Base-by-base conservation (phyloP, 768 basidiomycete genomes). In the Rickenella mellea region DNA sequence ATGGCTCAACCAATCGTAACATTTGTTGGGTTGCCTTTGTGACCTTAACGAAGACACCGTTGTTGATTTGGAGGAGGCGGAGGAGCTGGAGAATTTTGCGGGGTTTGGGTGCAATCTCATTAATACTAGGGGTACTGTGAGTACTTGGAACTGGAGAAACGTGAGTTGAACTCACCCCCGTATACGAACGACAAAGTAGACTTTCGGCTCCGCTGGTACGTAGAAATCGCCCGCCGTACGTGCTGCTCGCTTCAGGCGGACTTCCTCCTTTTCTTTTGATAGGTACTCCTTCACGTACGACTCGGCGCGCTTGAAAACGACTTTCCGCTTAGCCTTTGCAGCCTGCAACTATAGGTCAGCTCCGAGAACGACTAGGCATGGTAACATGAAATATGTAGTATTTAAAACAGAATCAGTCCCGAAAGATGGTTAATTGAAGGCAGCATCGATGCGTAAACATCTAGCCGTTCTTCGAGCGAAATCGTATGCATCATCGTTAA, bases 281-380 rank as follows among this genome's bases (percentile, higher is more conserved):
- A 86, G 67, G 66, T 97, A 97, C 71, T 97, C 94, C 76, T 97
- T 94, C 53, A 97, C 92, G 66, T 96, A 98, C 46, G 84, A 67
- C 68, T 98, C 94, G 27, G 96, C 96, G 48, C 96, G 88, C 83
- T 98, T 98, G 83, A 98, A 98, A 71, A 97, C 80, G 63, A 96
- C 82, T 67, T 83, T 86, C 69, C 96, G 84, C 75, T 94, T 93
- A 46, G 88, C 82, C 62, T 84, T 85, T 55, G 79, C 70, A 36
- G 82, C 83, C 93, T 97, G 58, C 27, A 15, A 42, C 46, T 32
- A 35, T 27, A 36, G 37, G 44, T 54, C 33, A 46, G 40, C 27
- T 14, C 15, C 35, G 35, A 31, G 25, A 10, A 32, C 26, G 47
- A 57, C 24, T 40, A 21, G 1, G 32, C 19, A 24, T 38, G 45